phyloP scores from a whole-genome alignment of 495 filamentous ascomycete genomes.

The Podospora sp. region DNA sequence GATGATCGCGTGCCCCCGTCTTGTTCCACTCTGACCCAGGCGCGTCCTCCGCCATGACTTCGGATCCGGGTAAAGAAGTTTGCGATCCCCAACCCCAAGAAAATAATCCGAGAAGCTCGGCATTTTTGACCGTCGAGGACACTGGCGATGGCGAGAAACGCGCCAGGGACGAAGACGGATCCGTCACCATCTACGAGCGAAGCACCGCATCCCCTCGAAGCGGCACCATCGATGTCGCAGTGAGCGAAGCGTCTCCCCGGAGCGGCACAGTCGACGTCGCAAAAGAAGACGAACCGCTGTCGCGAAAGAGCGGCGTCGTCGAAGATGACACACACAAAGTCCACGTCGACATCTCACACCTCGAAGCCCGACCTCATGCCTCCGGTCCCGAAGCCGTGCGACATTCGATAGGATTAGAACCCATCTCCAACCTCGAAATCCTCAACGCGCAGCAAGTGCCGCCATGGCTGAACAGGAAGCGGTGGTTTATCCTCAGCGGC shows the following conservation, averaged over 20 bases:
- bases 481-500: neutral
- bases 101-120: neutral
- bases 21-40: neutral
- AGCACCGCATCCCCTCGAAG: neutral
- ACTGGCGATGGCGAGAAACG: neutral
- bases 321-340: constrained; percentile 6
- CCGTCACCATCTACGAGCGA: neutral
- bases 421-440: constrained; percentile 11
- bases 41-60: neutral
- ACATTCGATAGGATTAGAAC: constrained; percentile 6
- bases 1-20: neutral
- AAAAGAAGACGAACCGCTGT: neutral
- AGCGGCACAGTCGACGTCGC: neutral
- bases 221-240: neutral
- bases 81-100: neutral
- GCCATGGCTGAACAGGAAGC: neutral
- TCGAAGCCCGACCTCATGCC: neutral
- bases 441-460: neutral
- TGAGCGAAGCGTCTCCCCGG: neutral
- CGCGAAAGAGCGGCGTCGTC: neutral
- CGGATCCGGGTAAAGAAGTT: neutral
- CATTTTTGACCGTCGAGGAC: neutral
- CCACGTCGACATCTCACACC: neutral
- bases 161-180: neutral
- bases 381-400: neutral